Conservation (phyloP, 257 asterid species). For the Capsicum pubescens region DNA sequence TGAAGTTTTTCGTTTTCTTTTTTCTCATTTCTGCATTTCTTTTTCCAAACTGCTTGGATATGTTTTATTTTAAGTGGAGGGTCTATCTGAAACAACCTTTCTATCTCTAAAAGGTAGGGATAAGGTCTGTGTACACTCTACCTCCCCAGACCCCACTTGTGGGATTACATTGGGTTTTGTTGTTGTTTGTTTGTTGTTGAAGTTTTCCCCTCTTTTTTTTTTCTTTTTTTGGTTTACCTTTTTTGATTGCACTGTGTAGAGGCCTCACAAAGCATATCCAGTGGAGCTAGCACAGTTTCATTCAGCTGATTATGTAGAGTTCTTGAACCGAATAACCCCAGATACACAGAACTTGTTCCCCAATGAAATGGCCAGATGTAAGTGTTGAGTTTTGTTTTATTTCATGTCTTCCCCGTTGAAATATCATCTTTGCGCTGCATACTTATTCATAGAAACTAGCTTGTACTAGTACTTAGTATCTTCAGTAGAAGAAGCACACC, state of each 20-base stretch:
- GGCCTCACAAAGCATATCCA: slow-evolving; percentile 98
- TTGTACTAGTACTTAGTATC: background rate
- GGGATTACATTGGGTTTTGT: too few relatives aligned
- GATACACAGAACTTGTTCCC: slow-evolving; percentile 62
- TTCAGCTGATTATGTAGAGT: slow-evolving; percentile 94
- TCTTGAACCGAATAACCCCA: slow-evolving; percentile 86
- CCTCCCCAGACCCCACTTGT: too few relatives aligned
- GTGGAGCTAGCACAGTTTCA: slow-evolving; percentile 99
- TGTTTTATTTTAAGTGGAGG: too few relatives aligned
- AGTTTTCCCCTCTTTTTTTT: background rate
- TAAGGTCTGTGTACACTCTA: too few relatives aligned
- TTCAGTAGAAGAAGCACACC: background rate
- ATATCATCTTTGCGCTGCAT: slow-evolving; percentile 8
- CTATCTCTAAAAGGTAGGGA: too few relatives aligned
- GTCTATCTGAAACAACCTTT: too few relatives aligned
- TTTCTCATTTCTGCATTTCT: too few relatives aligned
- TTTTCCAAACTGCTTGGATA: too few relatives aligned
- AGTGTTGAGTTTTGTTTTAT: slow-evolving; percentile 28
- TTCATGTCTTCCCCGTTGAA: background rate
- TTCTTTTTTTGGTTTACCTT: slow-evolving; percentile 23
- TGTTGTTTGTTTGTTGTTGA: too few relatives aligned
- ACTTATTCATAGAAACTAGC: background rate
- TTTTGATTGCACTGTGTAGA: slow-evolving; percentile 48
- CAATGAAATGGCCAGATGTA: slow-evolving; percentile 75
- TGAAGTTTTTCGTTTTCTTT: too few relatives aligned